Percentiles rank a stretch among this genome's conserved stretches.
Conservation (phyloP, 139 green algal genomes). For the Volvox africanus region DNA sequence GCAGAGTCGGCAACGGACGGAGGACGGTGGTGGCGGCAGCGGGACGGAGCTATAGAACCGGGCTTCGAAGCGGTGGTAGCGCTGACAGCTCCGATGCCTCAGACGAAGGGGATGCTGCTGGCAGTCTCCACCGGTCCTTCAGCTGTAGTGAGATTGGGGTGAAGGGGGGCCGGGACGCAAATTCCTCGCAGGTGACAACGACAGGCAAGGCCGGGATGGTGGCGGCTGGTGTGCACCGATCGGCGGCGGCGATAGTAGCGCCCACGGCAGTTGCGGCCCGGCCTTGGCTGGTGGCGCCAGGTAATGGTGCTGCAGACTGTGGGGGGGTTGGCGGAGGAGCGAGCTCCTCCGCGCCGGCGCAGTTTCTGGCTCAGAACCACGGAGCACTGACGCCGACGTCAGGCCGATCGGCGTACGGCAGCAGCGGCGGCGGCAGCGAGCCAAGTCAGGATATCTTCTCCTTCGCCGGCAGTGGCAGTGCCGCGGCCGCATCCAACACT, state of each 20-base stretch:
- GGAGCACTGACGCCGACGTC: neutral
- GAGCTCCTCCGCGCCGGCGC: neutral
- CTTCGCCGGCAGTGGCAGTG: neutral
- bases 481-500: neutral
- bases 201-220: neutral
- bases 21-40: neutral
- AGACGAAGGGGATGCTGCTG: neutral
- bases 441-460: neutral
- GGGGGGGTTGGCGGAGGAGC: neutral
- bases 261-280: neutral
- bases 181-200: neutral
- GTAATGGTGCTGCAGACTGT: neutral
- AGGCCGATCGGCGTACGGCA: neutral
- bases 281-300: neutral
- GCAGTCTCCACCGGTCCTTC: neutral
- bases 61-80: neutral
- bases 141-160: slow-evolving; percentile 6
- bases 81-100: neutral
- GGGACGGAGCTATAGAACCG: neutral
- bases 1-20: neutral
- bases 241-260: neutral
- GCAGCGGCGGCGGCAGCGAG: neutral
- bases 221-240: neutral
- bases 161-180: neutral
- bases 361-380: neutral